Base-by-base conservation (phyloP, 148 eudicot genomes). In the Polygonum aviculare region DNA sequence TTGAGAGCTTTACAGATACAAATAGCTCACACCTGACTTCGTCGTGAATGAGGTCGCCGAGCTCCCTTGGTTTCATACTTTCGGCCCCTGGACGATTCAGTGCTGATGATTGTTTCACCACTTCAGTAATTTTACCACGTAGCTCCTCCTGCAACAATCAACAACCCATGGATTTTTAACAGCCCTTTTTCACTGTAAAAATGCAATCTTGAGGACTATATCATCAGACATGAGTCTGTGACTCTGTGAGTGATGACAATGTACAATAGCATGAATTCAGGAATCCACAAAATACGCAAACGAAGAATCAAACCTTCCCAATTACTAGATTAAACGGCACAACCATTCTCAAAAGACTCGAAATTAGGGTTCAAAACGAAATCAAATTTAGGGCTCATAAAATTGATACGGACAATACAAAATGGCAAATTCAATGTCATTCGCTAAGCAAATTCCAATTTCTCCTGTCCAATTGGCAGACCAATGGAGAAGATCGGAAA, bases 21-120 rank as follows among this genome's bases (percentile, higher is more conserved):
- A 76, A 55, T 44, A 40, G 0, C 89, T 73, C 76, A 94, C 98
- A 94, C 98, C 93, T 85, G 75, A 94, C 83, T 80, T 94, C 98
- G 74, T 84, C 87, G 82, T 94, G 91, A 79, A 94, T 89, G 60
- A 95, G 90, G 82, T 94, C 98, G 81, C 92, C 85, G 36, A 94
- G 92, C 78, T 92, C 88, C 41, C 92, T 86, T 16, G 87, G 88
- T 78, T 89, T 92, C 93, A 92, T 81, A 79, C 78, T 89, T 78
- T 89, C 96, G 12, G 88, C 89, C 76, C 90, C 91, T 36, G 92
- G 82, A 81, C 85, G 85, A 79, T 87, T 89, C 69, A 94, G 88
- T 75, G 87, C 82, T 22, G 84, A 86, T 73, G 96, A 90, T 79
- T 92, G 90, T 79, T 89, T 89, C 77, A 94, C 89, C 75, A 77